Conservation (phyloP, 2,329 filamentous ascomycete species). For the Cladophialophora psammophila region DNA sequence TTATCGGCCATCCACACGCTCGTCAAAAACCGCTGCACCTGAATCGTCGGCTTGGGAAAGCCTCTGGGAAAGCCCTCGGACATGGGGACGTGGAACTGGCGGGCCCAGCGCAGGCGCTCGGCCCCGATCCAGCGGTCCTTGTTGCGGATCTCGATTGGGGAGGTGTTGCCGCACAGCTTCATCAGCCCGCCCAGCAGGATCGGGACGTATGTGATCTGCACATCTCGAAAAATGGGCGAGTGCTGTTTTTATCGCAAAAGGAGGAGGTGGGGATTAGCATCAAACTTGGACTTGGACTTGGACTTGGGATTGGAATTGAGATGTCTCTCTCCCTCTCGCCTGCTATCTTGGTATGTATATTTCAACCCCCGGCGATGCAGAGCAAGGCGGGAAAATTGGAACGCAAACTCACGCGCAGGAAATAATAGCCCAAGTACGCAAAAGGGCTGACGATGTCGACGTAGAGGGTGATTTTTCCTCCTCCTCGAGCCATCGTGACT, state of each 20-base stretch:
- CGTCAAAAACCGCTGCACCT: constrained; percentile 60
- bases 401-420: constrained; percentile 57
- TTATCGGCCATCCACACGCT: constrained; percentile 48
- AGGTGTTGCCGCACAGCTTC: constrained; percentile 61
- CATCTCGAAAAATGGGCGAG: constrained; percentile 62
- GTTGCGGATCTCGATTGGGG: constrained; percentile 66
- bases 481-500: constrained; percentile 18
- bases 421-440: constrained; percentile 65
- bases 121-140: constrained; percentile 64
- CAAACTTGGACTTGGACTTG: too few relatives aligned
- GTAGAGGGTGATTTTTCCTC: constrained; percentile 63
- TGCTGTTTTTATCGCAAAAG: constrained; percentile 46
- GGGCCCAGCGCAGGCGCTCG: constrained; percentile 63
- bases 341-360: neutral
- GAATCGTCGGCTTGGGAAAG: constrained; percentile 63
- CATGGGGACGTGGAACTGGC: constrained; percentile 63
- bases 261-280: too few relatives aligned
- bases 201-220: constrained; percentile 64
- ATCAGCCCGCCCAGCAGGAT: constrained; percentile 68
- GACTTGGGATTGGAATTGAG: too few relatives aligned
- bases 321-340: neutral
- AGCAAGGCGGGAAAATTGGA: constrained; percentile 8
- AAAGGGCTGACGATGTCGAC: constrained; percentile 68
- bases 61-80: constrained; percentile 52
- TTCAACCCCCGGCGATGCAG: neutral